Percentiles rank a stretch among this genome's conserved stretches.
Conservation (phyloP, 352 stramenopile genomes). For the Globisporangium parvum region DNA sequence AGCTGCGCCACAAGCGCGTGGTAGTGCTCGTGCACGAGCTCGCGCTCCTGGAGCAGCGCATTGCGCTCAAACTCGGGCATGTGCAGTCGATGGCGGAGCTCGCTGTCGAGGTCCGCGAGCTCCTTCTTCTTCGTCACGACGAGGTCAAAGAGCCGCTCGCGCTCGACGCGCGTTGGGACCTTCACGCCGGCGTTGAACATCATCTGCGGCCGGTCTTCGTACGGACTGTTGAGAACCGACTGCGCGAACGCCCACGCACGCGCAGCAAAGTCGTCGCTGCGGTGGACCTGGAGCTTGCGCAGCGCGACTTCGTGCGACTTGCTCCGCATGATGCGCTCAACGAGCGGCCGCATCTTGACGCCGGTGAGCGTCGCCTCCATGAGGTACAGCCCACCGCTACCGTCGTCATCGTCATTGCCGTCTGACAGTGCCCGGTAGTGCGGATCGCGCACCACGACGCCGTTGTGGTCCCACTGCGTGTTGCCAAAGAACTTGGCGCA, state of each 20-base stretch:
- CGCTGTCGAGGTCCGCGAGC: conserved; percentile 45
- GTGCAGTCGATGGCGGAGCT: conserved; percentile 56
- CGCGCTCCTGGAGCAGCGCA: conserved; percentile 42
- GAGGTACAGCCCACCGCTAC: conserved; percentile 49
- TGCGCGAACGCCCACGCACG: conserved; percentile 56
- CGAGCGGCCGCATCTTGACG: conserved; percentile 79
- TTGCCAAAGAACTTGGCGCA: conserved; percentile 78
- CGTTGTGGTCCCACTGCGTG: conserved; percentile 86
- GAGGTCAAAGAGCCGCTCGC: conserved; percentile 69
- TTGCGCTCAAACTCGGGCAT: conserved; percentile 79
- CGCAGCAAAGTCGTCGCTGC: conserved; percentile 50
- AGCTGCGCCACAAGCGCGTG: conserved; percentile 52
- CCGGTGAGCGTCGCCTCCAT: conserved; percentile 70
- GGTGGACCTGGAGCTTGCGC: conserved; percentile 66
- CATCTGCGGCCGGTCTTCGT: conserved; percentile 66
- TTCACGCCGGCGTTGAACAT: conserved; percentile 75
- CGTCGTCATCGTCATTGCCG: neutral
- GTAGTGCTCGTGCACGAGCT: conserved; percentile 45
- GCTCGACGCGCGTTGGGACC: conserved; percentile 60
- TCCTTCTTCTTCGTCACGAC: conserved; percentile 63
- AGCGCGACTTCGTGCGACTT: conserved; percentile 61
- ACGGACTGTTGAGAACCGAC: conserved; percentile 56
- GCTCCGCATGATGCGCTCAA: conserved; percentile 69
- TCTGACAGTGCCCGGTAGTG: conserved; percentile 11
- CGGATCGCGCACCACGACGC: conserved; percentile 59